Conservation (phyloP, 2,329 filamentous ascomycete genomes). For the Ceratocystis huliohia region DNA sequence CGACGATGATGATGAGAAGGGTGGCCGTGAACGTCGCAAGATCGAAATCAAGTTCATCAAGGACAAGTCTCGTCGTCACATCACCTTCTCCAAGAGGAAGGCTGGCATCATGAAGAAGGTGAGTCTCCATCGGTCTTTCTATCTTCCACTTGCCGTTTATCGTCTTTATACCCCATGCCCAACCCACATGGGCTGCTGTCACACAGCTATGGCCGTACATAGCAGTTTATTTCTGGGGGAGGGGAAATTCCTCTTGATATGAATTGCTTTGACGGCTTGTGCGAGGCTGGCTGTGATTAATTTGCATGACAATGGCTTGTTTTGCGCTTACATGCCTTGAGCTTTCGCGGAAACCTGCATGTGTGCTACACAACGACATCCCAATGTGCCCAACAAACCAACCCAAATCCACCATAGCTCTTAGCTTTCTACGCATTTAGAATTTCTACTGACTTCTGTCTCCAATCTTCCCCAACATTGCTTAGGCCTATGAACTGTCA, state of each 20-base stretch:
- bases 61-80: constrained; percentile 98
- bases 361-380: neutral
- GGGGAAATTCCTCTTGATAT: neutral
- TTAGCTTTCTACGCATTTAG: neutral
- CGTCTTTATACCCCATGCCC: neutral
- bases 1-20: constrained; percentile 95
- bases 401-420: neutral
- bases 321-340: neutral
- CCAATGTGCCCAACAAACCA: constrained; percentile 2
- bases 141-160: constrained; percentile 1
- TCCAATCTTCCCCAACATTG: constrained; percentile 9
- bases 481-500: constrained; percentile 87
- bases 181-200: neutral
- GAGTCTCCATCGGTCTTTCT: constrained; percentile 28
- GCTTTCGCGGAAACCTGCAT: neutral
- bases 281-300: neutral
- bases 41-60: constrained; percentile 99
- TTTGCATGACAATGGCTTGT: neutral
- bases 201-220: neutral
- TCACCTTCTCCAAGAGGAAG: constrained; percentile 99
- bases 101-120: constrained; percentile 99
- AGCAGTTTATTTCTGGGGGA: neutral
- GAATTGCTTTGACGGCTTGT: neutral
- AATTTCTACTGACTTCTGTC: constrained; percentile 18
- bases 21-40: constrained; percentile 93